phyloP scores from a whole-genome alignment of 331 rosid genomes.

The Quercus lobata region DNA sequence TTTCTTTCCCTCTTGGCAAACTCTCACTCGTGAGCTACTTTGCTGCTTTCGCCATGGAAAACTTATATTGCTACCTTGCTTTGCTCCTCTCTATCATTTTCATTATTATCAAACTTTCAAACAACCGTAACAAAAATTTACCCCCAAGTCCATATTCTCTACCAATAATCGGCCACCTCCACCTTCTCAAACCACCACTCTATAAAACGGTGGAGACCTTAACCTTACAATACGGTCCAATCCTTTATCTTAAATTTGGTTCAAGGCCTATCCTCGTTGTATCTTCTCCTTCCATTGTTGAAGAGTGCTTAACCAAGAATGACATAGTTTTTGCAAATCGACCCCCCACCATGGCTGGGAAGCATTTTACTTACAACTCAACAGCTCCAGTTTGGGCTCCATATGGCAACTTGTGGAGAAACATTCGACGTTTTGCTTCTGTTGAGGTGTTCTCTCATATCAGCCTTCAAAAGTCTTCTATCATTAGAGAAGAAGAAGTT shows the following conservation, averaged over 20 bases:
- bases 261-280: constrained; percentile 5
- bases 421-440: constrained; percentile 7
- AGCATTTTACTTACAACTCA: constrained; percentile 9
- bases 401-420: constrained; percentile 15
- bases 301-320: constrained; percentile 17
- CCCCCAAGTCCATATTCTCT: constrained; percentile 12
- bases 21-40: not conserved
- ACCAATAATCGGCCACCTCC: not conserved
- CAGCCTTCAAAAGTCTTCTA: constrained; percentile 5
- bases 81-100: not conserved
- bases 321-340: constrained; percentile 23
- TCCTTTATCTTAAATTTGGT: constrained; percentile 9
- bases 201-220: not conserved
- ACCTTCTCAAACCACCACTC: constrained; percentile 1
- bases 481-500: constrained; percentile 6
- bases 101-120: not conserved
- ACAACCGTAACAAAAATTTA: not conserved
- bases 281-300: constrained; percentile 18
- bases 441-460: constrained; percentile 11
- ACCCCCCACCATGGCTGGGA: not conserved
- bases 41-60: not conserved
- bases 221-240: not conserved
- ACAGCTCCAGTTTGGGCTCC: constrained; percentile 2
- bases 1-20: too few species aligned
- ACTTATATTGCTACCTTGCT: not conserved